Evolutionary conservation across 306 rosid species (phyloP).

Genomic region (Casuarina glauca): DNA sequence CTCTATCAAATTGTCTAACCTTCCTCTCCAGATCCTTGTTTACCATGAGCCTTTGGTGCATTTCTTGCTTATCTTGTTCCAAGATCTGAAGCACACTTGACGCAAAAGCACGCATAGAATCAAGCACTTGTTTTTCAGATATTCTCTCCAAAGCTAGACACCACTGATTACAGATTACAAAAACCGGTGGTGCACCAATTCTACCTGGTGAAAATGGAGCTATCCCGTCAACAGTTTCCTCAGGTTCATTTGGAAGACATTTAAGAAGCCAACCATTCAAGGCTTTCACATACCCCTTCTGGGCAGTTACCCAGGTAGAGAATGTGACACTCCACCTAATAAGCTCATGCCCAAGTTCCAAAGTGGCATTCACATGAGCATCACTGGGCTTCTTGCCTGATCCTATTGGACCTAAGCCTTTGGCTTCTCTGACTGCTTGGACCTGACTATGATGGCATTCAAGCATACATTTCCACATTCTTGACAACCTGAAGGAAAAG

Average conservation of each 20-base stretch:
- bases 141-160: slow-evolving; percentile 84
- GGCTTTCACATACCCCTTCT: slow-evolving; percentile 84
- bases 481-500: slow-evolving; percentile 58
- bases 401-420: slow-evolving; percentile 73
- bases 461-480: slow-evolving; percentile 97
- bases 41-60: slow-evolving; percentile 62
- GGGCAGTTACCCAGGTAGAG: slow-evolving; percentile 84
- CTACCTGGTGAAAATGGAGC: slow-evolving; percentile 95
- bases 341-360: slow-evolving; percentile 78
- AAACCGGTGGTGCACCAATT: slow-evolving; percentile 86
- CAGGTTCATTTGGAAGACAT: slow-evolving; percentile 80
- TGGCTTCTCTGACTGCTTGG: slow-evolving; percentile 84
- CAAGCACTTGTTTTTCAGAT: slow-evolving; percentile 90
- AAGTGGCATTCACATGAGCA: slow-evolving; percentile 65
- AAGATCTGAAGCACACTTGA: slow-evolving; percentile 73
- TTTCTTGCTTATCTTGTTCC: slow-evolving; percentile 80
- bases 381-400: slow-evolving; percentile 72
- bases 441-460: slow-evolving; percentile 87
- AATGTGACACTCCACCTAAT: slow-evolving; percentile 84
- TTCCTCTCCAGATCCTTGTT: slow-evolving; percentile 82
- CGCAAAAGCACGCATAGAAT: slow-evolving; percentile 75
- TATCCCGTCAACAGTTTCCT: slow-evolving; percentile 85
- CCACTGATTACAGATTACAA: slow-evolving; percentile 96
- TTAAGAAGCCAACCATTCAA: slow-evolving; percentile 87
- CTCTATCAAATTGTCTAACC: slow-evolving; percentile 69